Percentiles rank a stretch among this genome's conserved stretches.
Conservation (phyloP, 2,329 filamentous ascomycete species). For the Orbilia quercus region DNA sequence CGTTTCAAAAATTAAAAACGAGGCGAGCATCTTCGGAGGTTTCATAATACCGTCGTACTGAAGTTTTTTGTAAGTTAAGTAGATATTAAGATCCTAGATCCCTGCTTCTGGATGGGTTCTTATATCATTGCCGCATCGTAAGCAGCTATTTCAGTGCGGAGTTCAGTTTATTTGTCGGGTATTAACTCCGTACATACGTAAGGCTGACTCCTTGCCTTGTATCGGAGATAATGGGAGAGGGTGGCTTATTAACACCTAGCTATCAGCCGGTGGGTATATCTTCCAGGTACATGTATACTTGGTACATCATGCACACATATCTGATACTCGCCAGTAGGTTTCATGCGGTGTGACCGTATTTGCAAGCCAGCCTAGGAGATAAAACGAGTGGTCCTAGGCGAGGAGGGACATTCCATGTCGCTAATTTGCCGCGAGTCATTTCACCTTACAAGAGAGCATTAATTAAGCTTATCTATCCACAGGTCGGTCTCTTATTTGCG, state of each 20-base stretch:
- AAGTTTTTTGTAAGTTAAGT: too few species aligned
- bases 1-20: slow-evolving; percentile 3
- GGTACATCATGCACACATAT: slow-evolving; percentile 7
- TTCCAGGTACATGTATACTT: too few species aligned
- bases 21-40: slow-evolving; percentile 2
- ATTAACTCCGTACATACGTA: background rate
- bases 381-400: background rate
- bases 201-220: background rate
- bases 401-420: slow-evolving; percentile 1
- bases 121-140: slow-evolving; percentile 15
- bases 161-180: slow-evolving; percentile 3
- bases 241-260: background rate
- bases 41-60: too few species aligned
- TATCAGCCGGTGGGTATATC: too few species aligned
- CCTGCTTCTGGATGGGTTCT: background rate
- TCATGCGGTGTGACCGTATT: background rate
- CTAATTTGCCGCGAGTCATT: slow-evolving; percentile 14
- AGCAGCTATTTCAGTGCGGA: slow-evolving; percentile 17
- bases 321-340: slow-evolving; percentile 3
- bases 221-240: background rate
- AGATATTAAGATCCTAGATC: background rate
- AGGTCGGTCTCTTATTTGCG: slow-evolving; percentile 5
- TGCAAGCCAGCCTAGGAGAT: background rate
- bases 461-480: slow-evolving; percentile 18
- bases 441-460: slow-evolving; percentile 1